Evolutionary conservation across 768 basidiomycete species (phyloP), one percentile per base, ranked within the genome.

Genomic region (Naganishia vishniacii): DNA sequence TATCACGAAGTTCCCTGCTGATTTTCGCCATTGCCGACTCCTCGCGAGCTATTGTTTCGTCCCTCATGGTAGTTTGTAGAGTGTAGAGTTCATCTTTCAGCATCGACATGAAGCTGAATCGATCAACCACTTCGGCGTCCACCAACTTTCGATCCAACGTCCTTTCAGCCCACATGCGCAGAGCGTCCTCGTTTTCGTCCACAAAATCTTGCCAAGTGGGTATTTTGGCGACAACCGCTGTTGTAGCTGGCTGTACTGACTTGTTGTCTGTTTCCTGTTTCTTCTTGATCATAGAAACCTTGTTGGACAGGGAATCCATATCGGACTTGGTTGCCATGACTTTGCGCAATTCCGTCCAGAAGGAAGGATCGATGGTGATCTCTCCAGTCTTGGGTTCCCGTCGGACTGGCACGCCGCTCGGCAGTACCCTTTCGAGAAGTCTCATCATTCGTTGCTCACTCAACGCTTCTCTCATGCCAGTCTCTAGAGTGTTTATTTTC

Each of bases 321-420:
- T 56, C 53, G 32, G 53, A 15, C n/a, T 67, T 69, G 13, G 66
- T 67, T 12, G 72, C 71, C 65, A 81, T 73, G 9, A 78, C 76
- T 41, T 72, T 73, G 62, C 76, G 75, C 65, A 81, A 72, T 56
- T 79, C 73, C 18, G 68, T 70, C 79, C 79, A 81, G 73, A 81
- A 80, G 20, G 65, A 62, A 7, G 79, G 80, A 45, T 80, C 78
- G 60, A 80, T 72, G 20, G 71, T 72, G 32, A 77, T 64, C 8
- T 71, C 59, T 18, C 72, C 73, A 16, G 66, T 73, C 47, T 69
- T 64, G 16, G n/a, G 20, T 5, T 60, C 59, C 31, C 75, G 69
- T 31, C 61, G 48, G 25, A 80, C 73, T 0, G 79, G 80, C 46
- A 81, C 65, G n/a, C 66, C 61, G n/a, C 71, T 59, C 11, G 80